phyloP scores from a whole-genome alignment of 495 filamentous ascomycete genomes.

The Tirmania nivea region DNA sequence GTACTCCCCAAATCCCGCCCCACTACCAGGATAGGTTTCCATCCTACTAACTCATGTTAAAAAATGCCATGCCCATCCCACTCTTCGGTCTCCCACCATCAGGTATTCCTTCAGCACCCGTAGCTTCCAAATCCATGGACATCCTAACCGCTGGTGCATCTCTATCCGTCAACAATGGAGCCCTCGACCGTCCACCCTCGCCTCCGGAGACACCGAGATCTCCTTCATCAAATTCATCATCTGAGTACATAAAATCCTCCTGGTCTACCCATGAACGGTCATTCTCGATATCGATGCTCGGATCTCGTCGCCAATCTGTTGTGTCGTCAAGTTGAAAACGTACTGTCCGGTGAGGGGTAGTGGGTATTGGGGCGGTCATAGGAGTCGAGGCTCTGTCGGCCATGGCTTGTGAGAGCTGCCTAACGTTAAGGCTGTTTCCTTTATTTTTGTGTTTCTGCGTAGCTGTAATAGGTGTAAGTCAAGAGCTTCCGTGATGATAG shows the following conservation, averaged over 20 bases:
- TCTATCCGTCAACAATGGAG: slow-evolving; percentile 64
- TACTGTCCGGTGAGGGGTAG: slow-evolving; percentile 57
- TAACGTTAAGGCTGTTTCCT: no score
- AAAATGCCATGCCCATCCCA: slow-evolving; percentile 52
- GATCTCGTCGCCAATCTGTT: slow-evolving; percentile 12
- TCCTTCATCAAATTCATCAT: slow-evolving; percentile 12
- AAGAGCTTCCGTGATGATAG: no score
- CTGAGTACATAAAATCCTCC: slow-evolving; percentile 22
- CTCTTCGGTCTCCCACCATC: slow-evolving; percentile 33
- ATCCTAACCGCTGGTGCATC: slow-evolving; percentile 73
- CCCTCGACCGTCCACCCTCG: slow-evolving; percentile 15
- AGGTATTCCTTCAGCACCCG: slow-evolving; percentile 19
- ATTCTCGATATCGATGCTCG: slow-evolving; percentile 18
- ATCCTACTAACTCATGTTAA: slow-evolving; percentile 51
- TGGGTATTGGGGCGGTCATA: slow-evolving; percentile 25
- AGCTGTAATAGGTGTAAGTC: no score
- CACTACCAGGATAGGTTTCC: neutral
- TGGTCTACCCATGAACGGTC: slow-evolving; percentile 23
- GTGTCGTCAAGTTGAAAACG: slow-evolving; percentile 57
- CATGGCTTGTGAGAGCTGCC: neutral
- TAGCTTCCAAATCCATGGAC: slow-evolving; percentile 26
- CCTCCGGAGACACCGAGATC: neutral
- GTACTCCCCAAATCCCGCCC: neutral
- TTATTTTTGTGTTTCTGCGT: no score
- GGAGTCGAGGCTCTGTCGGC: slow-evolving; percentile 5